Evolutionary conservation across 2,329 filamentous ascomycete genomes (phyloP).

Genomic region (Fusarium compactum): DNA sequence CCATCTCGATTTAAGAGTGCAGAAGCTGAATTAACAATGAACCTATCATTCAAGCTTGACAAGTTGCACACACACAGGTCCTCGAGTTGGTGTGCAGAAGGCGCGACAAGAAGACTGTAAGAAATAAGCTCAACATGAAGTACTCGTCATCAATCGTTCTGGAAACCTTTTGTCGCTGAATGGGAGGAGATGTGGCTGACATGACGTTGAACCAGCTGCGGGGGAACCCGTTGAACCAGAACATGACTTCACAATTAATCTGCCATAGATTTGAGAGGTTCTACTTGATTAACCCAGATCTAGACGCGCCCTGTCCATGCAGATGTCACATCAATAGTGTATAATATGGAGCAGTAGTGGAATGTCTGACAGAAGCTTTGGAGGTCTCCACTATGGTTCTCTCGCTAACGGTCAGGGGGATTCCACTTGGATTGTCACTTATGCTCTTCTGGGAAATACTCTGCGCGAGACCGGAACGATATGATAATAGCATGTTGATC

Average conservation of each 20-base stretch:
- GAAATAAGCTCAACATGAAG: background rate
- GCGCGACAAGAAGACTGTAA: background rate
- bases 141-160: background rate
- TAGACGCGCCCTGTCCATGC: background rate
- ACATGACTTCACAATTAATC: background rate
- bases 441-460: background rate
- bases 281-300: background rate
- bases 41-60: background rate
- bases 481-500: background rate
- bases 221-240: background rate
- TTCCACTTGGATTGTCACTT: background rate
- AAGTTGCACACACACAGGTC: fast-evolving
- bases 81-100: background rate
- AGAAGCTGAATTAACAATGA: background rate
- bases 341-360: background rate
- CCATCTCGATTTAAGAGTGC: background rate
- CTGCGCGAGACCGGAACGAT: background rate
- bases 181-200: background rate
- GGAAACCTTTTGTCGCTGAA: background rate
- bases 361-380: background rate
- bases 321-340: background rate
- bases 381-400: background rate
- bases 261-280: background rate
- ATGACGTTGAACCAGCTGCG: background rate
- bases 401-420: too few relatives aligned